A percentile compares a stretch with the other conserved stretches of the same genome.
phyloP scores from a whole-genome alignment of 148 eudicot species.

The Persicaria maculosa region DNA sequence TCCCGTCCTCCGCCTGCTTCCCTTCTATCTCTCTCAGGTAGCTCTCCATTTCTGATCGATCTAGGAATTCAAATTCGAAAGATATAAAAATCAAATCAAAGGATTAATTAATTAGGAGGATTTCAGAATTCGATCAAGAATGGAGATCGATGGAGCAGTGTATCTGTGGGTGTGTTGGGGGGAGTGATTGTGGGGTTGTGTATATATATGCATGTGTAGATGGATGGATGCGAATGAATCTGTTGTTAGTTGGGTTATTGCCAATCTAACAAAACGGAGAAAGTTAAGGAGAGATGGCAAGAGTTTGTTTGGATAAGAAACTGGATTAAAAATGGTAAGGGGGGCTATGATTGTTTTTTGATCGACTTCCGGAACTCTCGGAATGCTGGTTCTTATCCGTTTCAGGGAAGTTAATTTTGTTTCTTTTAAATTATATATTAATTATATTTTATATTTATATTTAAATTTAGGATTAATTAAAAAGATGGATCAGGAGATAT shows the following conservation, averaged over 20 bases:
- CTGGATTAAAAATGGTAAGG: neutral
- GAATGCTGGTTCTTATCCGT: constrained; percentile 4
- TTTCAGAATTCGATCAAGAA: neutral
- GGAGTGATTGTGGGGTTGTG: neutral
- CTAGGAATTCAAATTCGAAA: no score
- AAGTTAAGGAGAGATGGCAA: neutral
- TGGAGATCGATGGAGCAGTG: no score
- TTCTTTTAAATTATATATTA: neutral
- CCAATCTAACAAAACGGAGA: constrained; percentile 3
- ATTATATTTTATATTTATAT: no score
- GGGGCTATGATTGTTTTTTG: neutral
- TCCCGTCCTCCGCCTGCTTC: neutral
- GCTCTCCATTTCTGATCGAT: neutral
- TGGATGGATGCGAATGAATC: neutral
- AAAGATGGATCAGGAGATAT: no score
- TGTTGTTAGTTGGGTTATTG: neutral
- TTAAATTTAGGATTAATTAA: no score
- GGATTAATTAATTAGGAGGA: neutral
- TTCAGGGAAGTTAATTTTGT: neutral
- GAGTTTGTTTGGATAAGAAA: neutral
- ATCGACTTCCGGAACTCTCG: neutral
- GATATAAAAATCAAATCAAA: no score
- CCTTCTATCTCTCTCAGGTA: neutral
- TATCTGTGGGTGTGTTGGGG: neutral
- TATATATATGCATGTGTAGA: neutral